phyloP scores from a whole-genome alignment of 140 eudicot species.

The Erigeron philadelphicus region DNA sequence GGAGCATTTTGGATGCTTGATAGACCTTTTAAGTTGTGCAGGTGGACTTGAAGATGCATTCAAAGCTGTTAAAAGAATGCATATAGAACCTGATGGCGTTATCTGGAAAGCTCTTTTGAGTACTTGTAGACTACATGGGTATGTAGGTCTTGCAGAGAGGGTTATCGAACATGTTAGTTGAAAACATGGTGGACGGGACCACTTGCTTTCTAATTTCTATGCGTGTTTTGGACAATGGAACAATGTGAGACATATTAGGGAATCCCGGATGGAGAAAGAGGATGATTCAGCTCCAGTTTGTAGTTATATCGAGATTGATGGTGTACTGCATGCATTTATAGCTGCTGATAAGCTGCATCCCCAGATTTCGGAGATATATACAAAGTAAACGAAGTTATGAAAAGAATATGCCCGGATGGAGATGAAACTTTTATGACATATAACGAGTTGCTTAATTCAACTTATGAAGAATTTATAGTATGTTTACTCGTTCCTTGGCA shows the following conservation, averaged over 20 bases:
- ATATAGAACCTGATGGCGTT: conserved; percentile 41
- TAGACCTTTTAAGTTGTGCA: conserved; percentile 48
- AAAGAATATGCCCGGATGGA: conserved; percentile 30
- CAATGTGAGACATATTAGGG: conserved; percentile 31
- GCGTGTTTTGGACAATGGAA: conserved; percentile 48
- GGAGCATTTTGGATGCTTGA: conserved; percentile 52
- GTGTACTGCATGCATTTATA: conserved; percentile 44
- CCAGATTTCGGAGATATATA: conserved; percentile 28
- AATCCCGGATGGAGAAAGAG: conserved; percentile 24
- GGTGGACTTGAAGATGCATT: conserved; percentile 45
- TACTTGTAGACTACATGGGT: conserved; percentile 43
- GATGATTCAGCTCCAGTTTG: conserved; percentile 36
- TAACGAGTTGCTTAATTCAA: not conserved
- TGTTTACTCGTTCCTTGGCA: too few species aligned
- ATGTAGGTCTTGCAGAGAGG: conserved; percentile 36
- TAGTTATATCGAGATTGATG: conserved; percentile 42
- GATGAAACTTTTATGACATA: not conserved
- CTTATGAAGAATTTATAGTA: not conserved
- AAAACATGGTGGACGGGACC: conserved; percentile 26
- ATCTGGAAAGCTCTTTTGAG: conserved; percentile 50
- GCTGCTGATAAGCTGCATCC: conserved; percentile 50
- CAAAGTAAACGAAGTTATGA: conserved; percentile 38
- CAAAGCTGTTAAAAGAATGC: conserved; percentile 37
- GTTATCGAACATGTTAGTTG: conserved; percentile 29
- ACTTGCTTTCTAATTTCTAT: conserved; percentile 43